phyloP scores from a whole-genome alignment of 208 protist genomes.

The Willaertia magna region DNA sequence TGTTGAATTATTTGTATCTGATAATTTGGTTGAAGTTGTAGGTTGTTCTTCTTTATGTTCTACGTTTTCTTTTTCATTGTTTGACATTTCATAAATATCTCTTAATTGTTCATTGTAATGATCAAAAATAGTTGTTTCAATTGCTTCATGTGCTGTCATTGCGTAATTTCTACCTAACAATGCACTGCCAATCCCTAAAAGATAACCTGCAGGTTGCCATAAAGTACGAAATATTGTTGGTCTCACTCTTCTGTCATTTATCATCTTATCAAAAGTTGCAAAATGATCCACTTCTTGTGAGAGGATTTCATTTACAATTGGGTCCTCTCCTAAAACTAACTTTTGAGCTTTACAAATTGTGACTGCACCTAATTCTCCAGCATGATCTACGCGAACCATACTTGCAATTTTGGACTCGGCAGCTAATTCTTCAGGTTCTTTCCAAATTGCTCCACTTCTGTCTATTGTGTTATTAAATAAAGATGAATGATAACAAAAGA shows the following conservation, averaged over 20 bases:
- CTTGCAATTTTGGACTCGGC: background rate
- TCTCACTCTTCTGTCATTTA: background rate
- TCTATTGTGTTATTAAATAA: background rate
- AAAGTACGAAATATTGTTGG: background rate
- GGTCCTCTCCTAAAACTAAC: background rate
- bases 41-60: background rate
- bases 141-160: constrained; percentile 10
- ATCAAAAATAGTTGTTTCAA: constrained; percentile 4
- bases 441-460: background rate
- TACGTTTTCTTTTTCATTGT: background rate
- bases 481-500: too few species aligned
- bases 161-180: background rate
- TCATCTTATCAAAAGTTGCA: background rate
- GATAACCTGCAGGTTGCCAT: background rate
- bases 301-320: background rate
- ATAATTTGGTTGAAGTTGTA: background rate
- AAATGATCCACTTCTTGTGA: constrained; percentile 6
- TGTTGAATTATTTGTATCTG: background rate
- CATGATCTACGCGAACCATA: constrained; percentile 10
- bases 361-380: constrained; percentile 17
- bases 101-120: constrained; percentile 18
- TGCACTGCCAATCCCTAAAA: background rate
- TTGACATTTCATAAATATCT: constrained; percentile 11
- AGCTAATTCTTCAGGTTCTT: background rate
- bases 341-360: constrained; percentile 5